These are phyloP conservation scores for Tolypocladium tropicale DNA, from an alignment of 2,329 filamentous ascomycete genomes.

Conservation along the genomic window DNA sequence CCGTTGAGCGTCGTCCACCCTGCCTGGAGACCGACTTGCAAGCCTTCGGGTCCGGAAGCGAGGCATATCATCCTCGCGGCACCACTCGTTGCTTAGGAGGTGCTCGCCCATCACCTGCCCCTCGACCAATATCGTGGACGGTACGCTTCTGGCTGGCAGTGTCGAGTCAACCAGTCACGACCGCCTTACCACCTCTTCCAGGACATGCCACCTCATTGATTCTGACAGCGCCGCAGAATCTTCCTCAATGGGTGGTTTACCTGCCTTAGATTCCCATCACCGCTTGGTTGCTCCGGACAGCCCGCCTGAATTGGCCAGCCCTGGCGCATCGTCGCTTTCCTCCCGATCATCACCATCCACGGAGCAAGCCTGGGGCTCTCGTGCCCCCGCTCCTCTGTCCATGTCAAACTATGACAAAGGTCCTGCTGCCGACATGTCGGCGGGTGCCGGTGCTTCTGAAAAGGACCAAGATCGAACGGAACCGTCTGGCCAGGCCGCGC, in stretches of 20 bases:
- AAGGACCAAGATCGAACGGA: conserved; percentile 26
- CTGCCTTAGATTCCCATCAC: conserved; percentile 38
- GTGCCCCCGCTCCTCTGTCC: conserved; percentile 34
- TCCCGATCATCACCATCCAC: conserved; percentile 31
- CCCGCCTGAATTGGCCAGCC: conserved; percentile 43
- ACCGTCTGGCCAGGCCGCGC: conserved; percentile 14
- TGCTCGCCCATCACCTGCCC: background rate
- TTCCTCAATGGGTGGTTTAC: conserved; percentile 46
- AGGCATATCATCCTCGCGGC: background rate
- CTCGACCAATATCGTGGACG: background rate
- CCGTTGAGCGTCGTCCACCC: background rate
- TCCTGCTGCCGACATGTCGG: conserved; percentile 31
- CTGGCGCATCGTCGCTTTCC: conserved; percentile 36
- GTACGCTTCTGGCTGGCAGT: background rate
- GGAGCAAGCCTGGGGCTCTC: conserved; percentile 34
- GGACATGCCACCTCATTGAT: conserved; percentile 5
- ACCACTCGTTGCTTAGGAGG: background rate
- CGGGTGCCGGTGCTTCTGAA: conserved; percentile 24
- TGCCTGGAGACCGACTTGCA: background rate
- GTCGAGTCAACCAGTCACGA: background rate
- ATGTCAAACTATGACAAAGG: conserved; percentile 49
- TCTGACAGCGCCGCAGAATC: conserved; percentile 2
- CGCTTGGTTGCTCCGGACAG: conserved; percentile 41
- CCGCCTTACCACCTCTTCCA: background rate
- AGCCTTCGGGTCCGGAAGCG: background rate